Evolutionary conservation across 805 yeast genomes (phyloP).

Genomic region (Trichomonascus vanleenenianus): DNA sequence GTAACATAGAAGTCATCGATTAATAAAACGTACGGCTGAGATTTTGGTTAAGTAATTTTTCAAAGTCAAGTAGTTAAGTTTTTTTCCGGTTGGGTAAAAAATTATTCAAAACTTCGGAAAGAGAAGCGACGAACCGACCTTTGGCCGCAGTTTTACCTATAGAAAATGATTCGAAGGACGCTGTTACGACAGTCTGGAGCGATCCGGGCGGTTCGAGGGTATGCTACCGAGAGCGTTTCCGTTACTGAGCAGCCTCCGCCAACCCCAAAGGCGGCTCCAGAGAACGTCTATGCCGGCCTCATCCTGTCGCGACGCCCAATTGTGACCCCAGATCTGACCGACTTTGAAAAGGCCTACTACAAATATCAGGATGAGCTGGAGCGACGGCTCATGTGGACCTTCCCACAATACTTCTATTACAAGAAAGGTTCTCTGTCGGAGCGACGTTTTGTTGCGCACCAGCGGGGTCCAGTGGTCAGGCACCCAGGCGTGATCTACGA

Average conservation of each 20-base stretch:
- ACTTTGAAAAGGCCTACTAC: conserved; percentile 68
- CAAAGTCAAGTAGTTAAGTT: no score
- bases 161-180: no score
- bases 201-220: no score
- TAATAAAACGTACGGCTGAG: no score
- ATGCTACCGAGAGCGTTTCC: not conserved
- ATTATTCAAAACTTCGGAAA: no score
- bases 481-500: conserved; percentile 74
- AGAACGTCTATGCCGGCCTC: conserved; percentile 32
- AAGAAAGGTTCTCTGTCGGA: conserved; percentile 85
- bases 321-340: conserved; percentile 66
- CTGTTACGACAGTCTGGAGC: no score
- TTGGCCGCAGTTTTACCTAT: no score
- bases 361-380: conserved; percentile 80
- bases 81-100: no score
- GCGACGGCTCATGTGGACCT: conserved; percentile 93
- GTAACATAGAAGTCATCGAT: no score
- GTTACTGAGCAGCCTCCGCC: not conserved
- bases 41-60: no score
- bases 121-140: no score
- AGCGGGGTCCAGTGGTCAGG: conserved; percentile 63
- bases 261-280: not conserved
- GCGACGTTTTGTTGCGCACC: conserved; percentile 66
- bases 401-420: conserved; percentile 88
- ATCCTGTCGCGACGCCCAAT: conserved; percentile 77